phyloP scores from a whole-genome alignment of 2,329 filamentous ascomycete species.

The Aspergillus sp. region DNA sequence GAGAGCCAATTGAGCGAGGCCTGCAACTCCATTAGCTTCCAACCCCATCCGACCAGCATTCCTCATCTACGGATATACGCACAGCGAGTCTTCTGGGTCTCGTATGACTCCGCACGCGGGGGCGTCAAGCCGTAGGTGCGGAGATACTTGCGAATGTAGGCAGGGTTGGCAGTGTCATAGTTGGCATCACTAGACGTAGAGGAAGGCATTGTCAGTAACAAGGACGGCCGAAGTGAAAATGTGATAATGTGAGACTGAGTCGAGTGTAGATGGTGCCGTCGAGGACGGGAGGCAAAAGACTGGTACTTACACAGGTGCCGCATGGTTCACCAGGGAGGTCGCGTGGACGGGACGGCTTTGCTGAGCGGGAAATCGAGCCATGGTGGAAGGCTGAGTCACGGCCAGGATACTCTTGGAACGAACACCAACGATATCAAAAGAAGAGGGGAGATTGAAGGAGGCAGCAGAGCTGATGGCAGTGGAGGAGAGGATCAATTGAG shows the following conservation, averaged over 20 bases:
- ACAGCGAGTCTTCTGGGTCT: constrained; percentile 53
- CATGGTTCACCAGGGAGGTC: constrained; percentile 36
- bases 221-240: background rate
- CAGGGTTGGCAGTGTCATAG: constrained; percentile 53
- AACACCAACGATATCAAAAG: constrained; percentile 22
- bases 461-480: constrained; percentile 5
- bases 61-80: constrained; percentile 14
- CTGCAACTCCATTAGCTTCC: constrained; percentile 24
- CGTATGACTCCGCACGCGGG: constrained; percentile 52
- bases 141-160: constrained; percentile 54
- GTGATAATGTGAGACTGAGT: background rate
- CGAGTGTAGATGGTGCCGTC: background rate
- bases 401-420: constrained; percentile 22
- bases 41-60: background rate
- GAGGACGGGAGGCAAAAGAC: background rate
- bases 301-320: constrained; percentile 35
- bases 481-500: constrained; percentile 12
- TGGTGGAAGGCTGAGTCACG: constrained; percentile 32
- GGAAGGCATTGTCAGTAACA: constrained; percentile 11
- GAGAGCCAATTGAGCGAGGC: constrained; percentile 50
- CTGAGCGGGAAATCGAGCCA: constrained; percentile 40
- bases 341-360: constrained; percentile 41
- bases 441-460: constrained; percentile 16
- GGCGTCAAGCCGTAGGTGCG: constrained; percentile 54
- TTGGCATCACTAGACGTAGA: constrained; percentile 41